Evolutionary conservation across 2,329 filamentous ascomycete genomes (phyloP).

Genomic region (Neonectria ditissima): DNA sequence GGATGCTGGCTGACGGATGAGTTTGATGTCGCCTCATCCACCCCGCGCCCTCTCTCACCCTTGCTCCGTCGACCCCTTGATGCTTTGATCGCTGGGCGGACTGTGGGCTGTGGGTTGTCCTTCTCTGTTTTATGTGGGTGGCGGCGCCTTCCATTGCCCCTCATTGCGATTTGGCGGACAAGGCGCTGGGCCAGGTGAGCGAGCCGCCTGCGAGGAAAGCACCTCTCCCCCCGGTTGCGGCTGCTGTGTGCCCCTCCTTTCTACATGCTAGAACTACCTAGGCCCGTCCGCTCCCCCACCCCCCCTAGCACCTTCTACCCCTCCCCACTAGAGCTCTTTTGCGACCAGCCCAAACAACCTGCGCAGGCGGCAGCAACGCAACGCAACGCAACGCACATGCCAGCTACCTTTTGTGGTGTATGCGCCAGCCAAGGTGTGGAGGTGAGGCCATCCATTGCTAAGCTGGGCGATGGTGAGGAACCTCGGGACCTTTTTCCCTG

Average conservation of each 20-base stretch:
- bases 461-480: slow-evolving; percentile 4
- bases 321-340: slow-evolving; percentile 25
- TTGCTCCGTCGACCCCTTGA: slow-evolving; percentile 3
- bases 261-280: slow-evolving; percentile 3
- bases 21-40: neutral
- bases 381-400: slow-evolving; percentile 19
- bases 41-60: neutral
- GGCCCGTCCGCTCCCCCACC: slow-evolving; percentile 14
- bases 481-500: slow-evolving; percentile 1
- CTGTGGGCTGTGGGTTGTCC: slow-evolving; percentile 21
- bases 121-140: slow-evolving; percentile 15
- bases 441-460: slow-evolving; percentile 25
- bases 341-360: neutral
- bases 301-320: slow-evolving; percentile 15
- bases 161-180: slow-evolving; percentile 21
- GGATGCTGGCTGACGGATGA: neutral
- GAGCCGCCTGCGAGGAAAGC: too few species aligned
- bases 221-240: slow-evolving; percentile 16
- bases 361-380: slow-evolving; percentile 4
- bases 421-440: slow-evolving; percentile 24
- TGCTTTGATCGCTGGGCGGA: slow-evolving; percentile 9
- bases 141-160: slow-evolving; percentile 25
- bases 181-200: slow-evolving; percentile 1
- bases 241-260: slow-evolving; percentile 22
- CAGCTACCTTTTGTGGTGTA: slow-evolving; percentile 4